Percentiles rank a stretch among this genome's conserved stretches.
Conservation (phyloP, 1,284 basidiomycete species). For the Cutaneotrichosporon curvatum region DNA sequence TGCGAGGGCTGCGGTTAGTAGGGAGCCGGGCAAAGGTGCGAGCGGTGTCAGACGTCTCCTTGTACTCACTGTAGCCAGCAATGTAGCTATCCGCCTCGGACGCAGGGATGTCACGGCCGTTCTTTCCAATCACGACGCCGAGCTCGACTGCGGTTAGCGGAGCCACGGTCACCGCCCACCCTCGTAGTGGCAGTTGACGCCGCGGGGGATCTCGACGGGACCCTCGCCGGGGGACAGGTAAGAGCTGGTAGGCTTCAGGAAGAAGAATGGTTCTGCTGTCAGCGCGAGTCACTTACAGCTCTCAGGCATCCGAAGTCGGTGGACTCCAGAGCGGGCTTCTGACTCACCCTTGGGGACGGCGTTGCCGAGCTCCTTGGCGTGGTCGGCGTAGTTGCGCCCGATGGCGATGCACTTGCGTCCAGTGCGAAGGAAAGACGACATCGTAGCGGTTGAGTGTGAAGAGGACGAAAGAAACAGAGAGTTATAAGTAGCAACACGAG, state of each 20-base stretch:
- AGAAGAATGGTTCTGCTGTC: constrained; percentile 82
- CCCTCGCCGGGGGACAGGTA: constrained; percentile 64
- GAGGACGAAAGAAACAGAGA: background rate
- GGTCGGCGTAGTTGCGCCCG: constrained; percentile 60
- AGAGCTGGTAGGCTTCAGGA: constrained; percentile 90
- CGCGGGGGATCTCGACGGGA: constrained; percentile 76
- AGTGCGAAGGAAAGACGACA: constrained; percentile 40
- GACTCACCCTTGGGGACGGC: constrained; percentile 61
- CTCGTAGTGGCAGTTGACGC: constrained; percentile 83
- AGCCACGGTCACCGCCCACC: constrained; percentile 50
- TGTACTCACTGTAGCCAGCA: constrained; percentile 74
- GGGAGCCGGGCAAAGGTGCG: too few relatives aligned
- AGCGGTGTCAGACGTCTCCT: too few relatives aligned
- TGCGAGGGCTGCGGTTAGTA: constrained; percentile 60
- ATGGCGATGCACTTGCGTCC: constrained; percentile 74
- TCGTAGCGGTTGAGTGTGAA: constrained; percentile 12
- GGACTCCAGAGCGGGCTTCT: too few relatives aligned
- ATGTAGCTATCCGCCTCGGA: constrained; percentile 68
- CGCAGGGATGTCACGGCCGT: constrained; percentile 70
- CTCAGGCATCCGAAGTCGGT: background rate
- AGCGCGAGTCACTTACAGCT: background rate
- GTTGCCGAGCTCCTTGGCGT: constrained; percentile 88
- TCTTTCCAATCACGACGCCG: constrained; percentile 86
- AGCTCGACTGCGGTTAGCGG: constrained; percentile 67
- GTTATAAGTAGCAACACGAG: too few relatives aligned